Base-by-base conservation (phyloP, 2,329 filamentous ascomycete species). In the Phialemoniopsis sp. region DNA sequence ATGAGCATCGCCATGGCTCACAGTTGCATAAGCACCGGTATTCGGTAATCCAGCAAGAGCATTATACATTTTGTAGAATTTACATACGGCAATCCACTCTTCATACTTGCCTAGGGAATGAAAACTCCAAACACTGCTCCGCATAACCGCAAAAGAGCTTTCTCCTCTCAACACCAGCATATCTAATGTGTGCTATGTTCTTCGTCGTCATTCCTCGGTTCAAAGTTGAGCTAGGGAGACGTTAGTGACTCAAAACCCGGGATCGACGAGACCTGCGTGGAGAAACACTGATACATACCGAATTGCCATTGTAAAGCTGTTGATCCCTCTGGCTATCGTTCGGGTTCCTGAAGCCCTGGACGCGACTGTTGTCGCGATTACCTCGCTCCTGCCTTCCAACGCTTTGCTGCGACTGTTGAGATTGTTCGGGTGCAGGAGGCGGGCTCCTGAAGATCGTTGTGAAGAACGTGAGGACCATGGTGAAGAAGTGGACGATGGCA, bases 301-400 rank as follows among this genome's bases (percentile, higher is more conserved):
- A 87, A 55, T 95, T 96, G 2, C 90, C 90, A 54, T 96, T 96
- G 57, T 96, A 95, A 34, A 94, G 76, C 54, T 94, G 84, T 33
- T 80, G 75, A 46, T 82, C 73, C 40, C 76, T 63, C 38, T 70
- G 68, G 30, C 72, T 67, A 44, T 76, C 68, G 15, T 72, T 66
- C 30, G 72, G 66, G 43, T 82, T 76, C 46, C 65, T 62, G 39
- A 82, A 59, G 1, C 75, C 80, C 36, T 70, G 63, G 42, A 64
- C 55, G 39, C 56, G 58, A 13, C 34, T 19, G 26, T 34, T 38
- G n/a, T 42, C 32, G 9, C 21, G 36, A 6, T n/a, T 51, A 45
- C 56, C 55, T 37, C 56, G 46, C 16, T 35, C 46, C 35, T 42
- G 39, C 37, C 32, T 46, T 42, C 19, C 45, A 42, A 29, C 48